Base-by-base conservation (phyloP, 768 basidiomycete species). In the Rhizopogon salebrosus region DNA sequence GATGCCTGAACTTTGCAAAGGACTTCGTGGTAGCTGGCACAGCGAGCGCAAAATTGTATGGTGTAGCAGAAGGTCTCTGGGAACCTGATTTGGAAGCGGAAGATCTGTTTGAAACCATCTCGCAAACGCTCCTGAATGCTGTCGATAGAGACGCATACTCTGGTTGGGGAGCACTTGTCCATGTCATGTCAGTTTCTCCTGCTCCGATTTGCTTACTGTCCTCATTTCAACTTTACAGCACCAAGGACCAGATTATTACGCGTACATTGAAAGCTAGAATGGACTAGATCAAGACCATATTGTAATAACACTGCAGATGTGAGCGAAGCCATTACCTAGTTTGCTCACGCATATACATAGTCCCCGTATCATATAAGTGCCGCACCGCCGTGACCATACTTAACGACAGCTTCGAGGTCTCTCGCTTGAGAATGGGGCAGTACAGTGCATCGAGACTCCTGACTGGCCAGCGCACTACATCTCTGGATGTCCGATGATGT, bases 11-110 rank as follows among this genome's bases (percentile, higher is more conserved):
- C 73, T 89, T 91, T 62, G 91, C 92, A 20, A 93, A 95, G 71
- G 97, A 98, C 70, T 99, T 99, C 61, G 92, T 95, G 54, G 97
- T 98, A 10, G 84, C 92, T 8, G 97, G 97, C 31, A 93, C 93
- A 1, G 95, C 97, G 20, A 86, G 86, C 63, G 77, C 84, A 56
- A 98, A 98, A 74, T 72, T 99, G 58, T 97, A 85, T 62, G 97
- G 97, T 87, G 86, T 95, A 49, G 97, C 97, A 38, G 97, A 99
- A 70, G 93, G 94, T 3, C 79, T 99, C 27, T 99, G 97, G 97
- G 97, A 99, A 71, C 94, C 95, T 8, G 91, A 94, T 69, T 75
- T 99, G 68, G 94, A 87, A 66, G 84, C 95, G 13, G 97, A 98
- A 64, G 97, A 98, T 69, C 74, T 99, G 41, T 99, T 99, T 64